Conservation (phyloP, 2,329 filamentous ascomycete species). For the Graphilbum sp. region DNA sequence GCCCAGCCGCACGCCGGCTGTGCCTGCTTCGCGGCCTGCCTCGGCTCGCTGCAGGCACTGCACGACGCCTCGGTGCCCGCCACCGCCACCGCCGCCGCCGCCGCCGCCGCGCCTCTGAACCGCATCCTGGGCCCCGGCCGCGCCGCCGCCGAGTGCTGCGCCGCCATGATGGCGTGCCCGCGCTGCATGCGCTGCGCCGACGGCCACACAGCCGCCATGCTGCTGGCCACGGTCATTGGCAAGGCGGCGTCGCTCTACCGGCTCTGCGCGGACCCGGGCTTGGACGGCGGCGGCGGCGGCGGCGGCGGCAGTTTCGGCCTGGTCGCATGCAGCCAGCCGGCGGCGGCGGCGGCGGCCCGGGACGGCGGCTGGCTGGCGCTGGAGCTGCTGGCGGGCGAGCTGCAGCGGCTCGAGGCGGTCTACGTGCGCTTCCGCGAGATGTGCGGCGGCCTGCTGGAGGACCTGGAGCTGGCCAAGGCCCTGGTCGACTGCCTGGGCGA, state of each 20-base stretch:
- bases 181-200: conserved; percentile 27
- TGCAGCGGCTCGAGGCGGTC: conserved; percentile 29
- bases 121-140: conserved; percentile 28
- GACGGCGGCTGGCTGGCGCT: conserved; percentile 30
- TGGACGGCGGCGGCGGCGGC: conserved; percentile 13
- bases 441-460: conserved; percentile 21
- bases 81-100: conserved; percentile 18
- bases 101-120: too few species aligned
- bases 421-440: conserved; percentile 27
- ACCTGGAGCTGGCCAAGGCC: conserved; percentile 25
- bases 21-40: conserved; percentile 28
- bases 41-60: conserved; percentile 29
- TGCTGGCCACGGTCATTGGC: conserved; percentile 31
- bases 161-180: conserved; percentile 27
- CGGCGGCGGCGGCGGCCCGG: too few species aligned
- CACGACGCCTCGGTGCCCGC: conserved; percentile 25
- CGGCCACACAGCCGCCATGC: conserved; percentile 28
- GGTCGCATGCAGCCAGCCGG: too few species aligned
- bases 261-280: conserved; percentile 22
- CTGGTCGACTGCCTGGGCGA: conserved; percentile 29
- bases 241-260: conserved; percentile 31
- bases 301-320: conserved; percentile 1
- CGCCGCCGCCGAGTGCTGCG: conserved; percentile 31
- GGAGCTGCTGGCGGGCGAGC: conserved; percentile 29
- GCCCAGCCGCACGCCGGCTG: too few species aligned